phyloP scores from a whole-genome alignment of 2,329 filamentous ascomycete species.

The Phialemoniopsis sp. region DNA sequence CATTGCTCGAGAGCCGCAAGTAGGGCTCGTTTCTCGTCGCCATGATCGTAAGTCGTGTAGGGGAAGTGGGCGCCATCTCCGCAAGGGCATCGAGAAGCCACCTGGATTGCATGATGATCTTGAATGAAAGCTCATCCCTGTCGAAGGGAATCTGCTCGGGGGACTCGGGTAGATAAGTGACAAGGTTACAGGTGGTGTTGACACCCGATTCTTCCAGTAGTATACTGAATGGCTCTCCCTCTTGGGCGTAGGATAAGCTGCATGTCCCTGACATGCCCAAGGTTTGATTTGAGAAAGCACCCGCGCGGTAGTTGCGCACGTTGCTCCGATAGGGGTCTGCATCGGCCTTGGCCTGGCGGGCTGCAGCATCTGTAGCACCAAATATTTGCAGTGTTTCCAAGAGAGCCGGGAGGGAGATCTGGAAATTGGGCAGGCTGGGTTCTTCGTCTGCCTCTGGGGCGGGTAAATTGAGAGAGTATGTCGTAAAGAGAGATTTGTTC shows the following conservation, averaged over 20 bases:
- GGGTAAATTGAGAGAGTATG: conserved; percentile 65
- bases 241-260: conserved; percentile 70
- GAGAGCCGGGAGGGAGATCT: conserved; percentile 81
- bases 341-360: conserved; percentile 53
- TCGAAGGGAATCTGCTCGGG: conserved; percentile 85
- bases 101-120: conserved; percentile 86
- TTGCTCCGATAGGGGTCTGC: conserved; percentile 59
- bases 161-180: conserved; percentile 76
- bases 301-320: conserved; percentile 57
- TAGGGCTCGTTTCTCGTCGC: conserved; percentile 63
- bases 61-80: conserved; percentile 68
- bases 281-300: conserved; percentile 79
- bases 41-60: conserved; percentile 65
- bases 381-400: conserved; percentile 96
- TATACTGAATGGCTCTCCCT: conserved; percentile 77
- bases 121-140: conserved; percentile 74
- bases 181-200: conserved; percentile 84
- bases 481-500: conserved; percentile 83
- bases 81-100: conserved; percentile 69
- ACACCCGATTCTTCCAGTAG: conserved; percentile 83
- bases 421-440: conserved; percentile 63
- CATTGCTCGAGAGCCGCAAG: conserved; percentile 67
- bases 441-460: conserved; percentile 28
- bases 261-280: conserved; percentile 84
- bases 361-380: conserved; percentile 69